Conservation (phyloP, 148 eudicot genomes). For the Fagopyrum esculentum region DNA sequence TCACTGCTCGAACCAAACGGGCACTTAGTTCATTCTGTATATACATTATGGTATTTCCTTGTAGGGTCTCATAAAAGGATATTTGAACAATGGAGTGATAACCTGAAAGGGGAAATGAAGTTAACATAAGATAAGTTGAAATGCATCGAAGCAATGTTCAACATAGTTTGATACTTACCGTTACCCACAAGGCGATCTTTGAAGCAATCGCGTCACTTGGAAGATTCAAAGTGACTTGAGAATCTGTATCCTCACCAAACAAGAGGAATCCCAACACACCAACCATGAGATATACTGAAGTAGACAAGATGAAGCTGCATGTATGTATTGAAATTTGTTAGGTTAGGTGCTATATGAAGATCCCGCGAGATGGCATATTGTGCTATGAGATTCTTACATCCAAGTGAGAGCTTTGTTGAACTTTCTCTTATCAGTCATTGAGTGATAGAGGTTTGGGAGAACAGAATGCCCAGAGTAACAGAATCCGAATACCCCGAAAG, state of each 20-base stretch:
- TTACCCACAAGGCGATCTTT: constrained; percentile 67
- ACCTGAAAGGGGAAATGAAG: constrained; percentile 34
- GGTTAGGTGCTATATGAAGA: neutral
- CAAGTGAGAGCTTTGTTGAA: constrained; percentile 49
- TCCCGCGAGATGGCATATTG: neutral
- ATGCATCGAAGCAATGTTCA: neutral
- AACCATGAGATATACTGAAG: constrained; percentile 48
- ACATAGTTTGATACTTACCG: constrained; percentile 35
- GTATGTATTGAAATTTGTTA: neutral
- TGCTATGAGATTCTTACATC: constrained; percentile 13
- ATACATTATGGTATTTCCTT: no score
- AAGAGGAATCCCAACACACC: constrained; percentile 79
- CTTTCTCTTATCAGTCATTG: constrained; percentile 80
- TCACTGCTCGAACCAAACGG: no score
- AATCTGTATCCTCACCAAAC: constrained; percentile 66
- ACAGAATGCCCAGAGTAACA: constrained; percentile 82
- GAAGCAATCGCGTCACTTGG: constrained; percentile 49
- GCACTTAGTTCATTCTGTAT: no score
- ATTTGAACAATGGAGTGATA: constrained; percentile 68
- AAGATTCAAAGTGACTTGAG: constrained; percentile 83
- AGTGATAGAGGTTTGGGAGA: constrained; percentile 83
- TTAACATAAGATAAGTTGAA: constrained; percentile 2
- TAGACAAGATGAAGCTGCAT: constrained; percentile 64
- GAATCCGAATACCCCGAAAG: constrained; percentile 82
- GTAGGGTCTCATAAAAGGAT: constrained; percentile 34